Conservation (phyloP, 2,329 filamentous ascomycete species). For the Phialemonium atrogriseum region DNA sequence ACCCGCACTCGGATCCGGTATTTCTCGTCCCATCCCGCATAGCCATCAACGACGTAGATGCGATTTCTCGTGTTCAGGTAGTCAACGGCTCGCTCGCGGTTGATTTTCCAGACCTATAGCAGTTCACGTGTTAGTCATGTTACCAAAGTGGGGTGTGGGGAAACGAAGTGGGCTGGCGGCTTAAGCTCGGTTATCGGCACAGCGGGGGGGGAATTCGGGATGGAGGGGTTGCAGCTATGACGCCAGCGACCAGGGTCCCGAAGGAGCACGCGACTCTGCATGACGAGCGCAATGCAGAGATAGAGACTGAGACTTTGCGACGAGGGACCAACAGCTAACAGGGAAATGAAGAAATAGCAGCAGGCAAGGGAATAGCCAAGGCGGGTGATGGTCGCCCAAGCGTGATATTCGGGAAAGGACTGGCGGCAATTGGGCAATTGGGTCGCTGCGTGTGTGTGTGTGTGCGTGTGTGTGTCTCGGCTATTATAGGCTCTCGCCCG, state of each 20-base stretch:
- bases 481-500: too few species aligned
- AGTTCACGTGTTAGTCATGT: constrained; percentile 20
- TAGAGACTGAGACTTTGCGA: too few species aligned
- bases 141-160: not conserved
- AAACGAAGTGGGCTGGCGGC: not conserved
- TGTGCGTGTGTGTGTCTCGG: too few species aligned
- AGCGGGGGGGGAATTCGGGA: constrained; percentile 1
- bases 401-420: too few species aligned
- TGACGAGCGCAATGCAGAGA: not conserved
- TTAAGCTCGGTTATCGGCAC: constrained; percentile 1
- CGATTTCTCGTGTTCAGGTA: constrained; percentile 98
- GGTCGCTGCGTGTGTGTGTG: too few species aligned
- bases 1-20: constrained; percentile 97
- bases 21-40: constrained; percentile 95
- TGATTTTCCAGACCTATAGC: constrained; percentile 93
- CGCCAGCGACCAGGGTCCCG: too few species aligned
- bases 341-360: too few species aligned
- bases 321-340: too few species aligned
- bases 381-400: too few species aligned
- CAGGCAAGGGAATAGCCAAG: too few species aligned
- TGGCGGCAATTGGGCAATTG: too few species aligned
- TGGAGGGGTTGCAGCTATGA: constrained; percentile 2
- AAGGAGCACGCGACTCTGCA: too few species aligned
- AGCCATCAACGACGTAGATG: constrained; percentile 97
- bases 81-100: constrained; percentile 96